These are phyloP conservation scores for Cercospora sojina DNA, from an alignment of 2,329 filamentous ascomycete genomes.

Conservation along the genomic window DNA sequence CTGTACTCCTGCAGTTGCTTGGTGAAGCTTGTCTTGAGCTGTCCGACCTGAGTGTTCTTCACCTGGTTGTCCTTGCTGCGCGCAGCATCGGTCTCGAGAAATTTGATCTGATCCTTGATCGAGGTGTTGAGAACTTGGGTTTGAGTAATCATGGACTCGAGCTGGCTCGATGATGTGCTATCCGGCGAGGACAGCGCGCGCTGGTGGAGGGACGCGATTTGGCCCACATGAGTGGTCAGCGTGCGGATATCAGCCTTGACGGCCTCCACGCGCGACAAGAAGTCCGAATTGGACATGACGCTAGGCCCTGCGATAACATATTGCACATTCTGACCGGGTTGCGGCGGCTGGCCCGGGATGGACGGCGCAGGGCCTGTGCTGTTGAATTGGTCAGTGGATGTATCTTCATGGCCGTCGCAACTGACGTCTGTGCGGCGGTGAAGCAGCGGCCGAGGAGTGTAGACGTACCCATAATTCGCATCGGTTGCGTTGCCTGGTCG, in stretches of 20 bases:
- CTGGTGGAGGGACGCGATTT: slow-evolving; percentile 70
- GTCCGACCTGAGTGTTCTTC: slow-evolving; percentile 68
- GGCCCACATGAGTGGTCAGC: slow-evolving; percentile 64
- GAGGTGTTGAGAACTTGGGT: slow-evolving; percentile 71
- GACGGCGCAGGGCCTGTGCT: slow-evolving; percentile 22
- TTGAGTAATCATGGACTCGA: slow-evolving; percentile 66
- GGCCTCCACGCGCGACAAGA: slow-evolving; percentile 65
- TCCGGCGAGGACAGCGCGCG: slow-evolving; percentile 68
- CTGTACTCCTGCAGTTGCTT: slow-evolving; percentile 69
- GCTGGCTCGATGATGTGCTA: slow-evolving; percentile 50
- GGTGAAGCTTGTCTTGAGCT: slow-evolving; percentile 70
- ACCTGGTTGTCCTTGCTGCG: slow-evolving; percentile 63
- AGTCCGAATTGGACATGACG: slow-evolving; percentile 63
- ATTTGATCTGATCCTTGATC: slow-evolving; percentile 77
- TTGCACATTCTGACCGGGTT: slow-evolving; percentile 49
- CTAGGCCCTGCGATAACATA: slow-evolving; percentile 45
- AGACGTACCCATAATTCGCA: slow-evolving; percentile 5
- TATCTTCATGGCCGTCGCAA: background rate
- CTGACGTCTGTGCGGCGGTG: background rate
- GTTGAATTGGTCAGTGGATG: slow-evolving; percentile 3
- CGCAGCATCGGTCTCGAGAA: slow-evolving; percentile 67
- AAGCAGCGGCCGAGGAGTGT: background rate
- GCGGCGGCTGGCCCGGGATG: slow-evolving; percentile 48
- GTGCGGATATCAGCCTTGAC: slow-evolving; percentile 67
- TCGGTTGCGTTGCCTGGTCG: slow-evolving; percentile 9